Evolutionary conservation across 2,329 filamentous ascomycete genomes (phyloP).

Genomic region (Calycina herbarum): DNA sequence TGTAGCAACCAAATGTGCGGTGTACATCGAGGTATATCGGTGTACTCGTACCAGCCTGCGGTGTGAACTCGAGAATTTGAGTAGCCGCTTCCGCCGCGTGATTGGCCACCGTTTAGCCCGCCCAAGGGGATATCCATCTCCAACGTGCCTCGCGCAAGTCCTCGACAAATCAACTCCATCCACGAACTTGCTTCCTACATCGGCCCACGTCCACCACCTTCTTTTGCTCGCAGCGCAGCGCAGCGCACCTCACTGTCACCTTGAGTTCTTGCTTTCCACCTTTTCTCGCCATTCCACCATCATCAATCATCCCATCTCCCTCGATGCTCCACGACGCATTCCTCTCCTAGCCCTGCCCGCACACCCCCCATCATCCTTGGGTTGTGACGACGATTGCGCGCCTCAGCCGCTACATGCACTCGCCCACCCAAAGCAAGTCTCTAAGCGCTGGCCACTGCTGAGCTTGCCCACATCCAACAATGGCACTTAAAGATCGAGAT

Average conservation of each 20-base stretch:
- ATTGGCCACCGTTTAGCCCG: background rate
- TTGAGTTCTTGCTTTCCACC: background rate
- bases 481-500: constrained; percentile 33
- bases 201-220: background rate
- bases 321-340: background rate
- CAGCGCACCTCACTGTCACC: too few relatives aligned
- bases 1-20: background rate
- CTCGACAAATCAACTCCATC: constrained; percentile 4
- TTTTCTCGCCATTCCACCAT: background rate
- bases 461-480: constrained; percentile 22
- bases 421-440: constrained; percentile 11
- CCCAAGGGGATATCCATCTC: background rate
- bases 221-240: background rate
- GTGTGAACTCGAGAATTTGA: constrained; percentile 1
- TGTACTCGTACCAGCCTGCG: background rate
- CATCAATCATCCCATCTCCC: background rate
- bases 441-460: constrained; percentile 26
- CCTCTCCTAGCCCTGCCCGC: background rate
- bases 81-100: background rate
- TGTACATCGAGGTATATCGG: background rate
- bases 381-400: constrained; percentile 8
- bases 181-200: constrained; percentile 1
- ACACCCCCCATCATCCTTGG: constrained; percentile 3
- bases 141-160: background rate
- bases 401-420: constrained; percentile 15